Base-by-base conservation (phyloP, 352 stramenopile genomes). In the Phytopythium montanum region DNA sequence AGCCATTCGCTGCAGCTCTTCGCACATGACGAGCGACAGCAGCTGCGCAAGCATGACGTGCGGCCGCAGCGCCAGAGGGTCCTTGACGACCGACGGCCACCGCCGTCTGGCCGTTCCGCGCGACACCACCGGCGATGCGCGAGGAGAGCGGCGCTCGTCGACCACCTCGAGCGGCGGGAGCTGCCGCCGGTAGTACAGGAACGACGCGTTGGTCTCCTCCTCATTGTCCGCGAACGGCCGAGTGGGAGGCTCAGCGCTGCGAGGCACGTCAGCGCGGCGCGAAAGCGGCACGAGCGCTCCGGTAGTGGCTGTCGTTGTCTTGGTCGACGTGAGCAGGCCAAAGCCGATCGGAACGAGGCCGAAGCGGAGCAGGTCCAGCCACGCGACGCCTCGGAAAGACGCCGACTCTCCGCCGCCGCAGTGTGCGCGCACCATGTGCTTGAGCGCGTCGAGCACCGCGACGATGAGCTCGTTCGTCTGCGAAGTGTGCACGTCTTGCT, bases 31-130 rank as follows among this genome's bases (percentile, higher is more conserved):
- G 16, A 74, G 75, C 14, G 82, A 90, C 1, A 92, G 31, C 49
- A 92, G 60, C 42, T 89, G 78, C 28, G 78, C 76, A 25, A 88
- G 54, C 10, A 90, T 59, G 18, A 92, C 65, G 54, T 87, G 80
- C 3, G 78, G 79, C 29, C 71, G 70, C 28, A 90, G 50, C 1
- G 74, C 78, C 46, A 85, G 54, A 21, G 78, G 78, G 25, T 92
- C 79, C 60, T 85, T 89, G 45, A 82, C 75, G 6, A 76, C 68
- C 13, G 75, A 88, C 41, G 81, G 66, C 8, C 77, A 70, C 3
- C 79, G 69, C 2, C 73, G 74, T 31, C 72, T 72, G 16, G 36
- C 41, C 57, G 55, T 66, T 4, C 33, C 54, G 25, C 58, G 64
- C 21, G 41, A 28, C 2, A 56, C 59, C 19, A 59, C 10, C 9